phyloP scores from a whole-genome alignment of 2,329 filamentous ascomycete species.

The Curvularia verruculosa region DNA sequence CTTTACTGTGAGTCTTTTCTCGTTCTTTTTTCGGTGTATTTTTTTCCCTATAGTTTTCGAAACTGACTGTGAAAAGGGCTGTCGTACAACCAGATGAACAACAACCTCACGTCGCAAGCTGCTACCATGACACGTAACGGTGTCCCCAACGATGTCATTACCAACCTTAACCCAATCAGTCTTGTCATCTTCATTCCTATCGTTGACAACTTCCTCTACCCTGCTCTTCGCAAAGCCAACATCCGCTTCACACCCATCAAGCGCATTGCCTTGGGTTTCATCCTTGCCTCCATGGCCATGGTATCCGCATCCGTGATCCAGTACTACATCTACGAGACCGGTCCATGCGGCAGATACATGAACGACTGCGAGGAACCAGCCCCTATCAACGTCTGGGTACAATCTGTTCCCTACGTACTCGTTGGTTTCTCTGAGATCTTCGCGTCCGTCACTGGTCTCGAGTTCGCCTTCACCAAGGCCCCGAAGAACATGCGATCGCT shows the following conservation, averaged over 20 bases:
- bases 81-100: constrained; percentile 61
- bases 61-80: constrained; percentile 37
- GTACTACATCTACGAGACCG: constrained; percentile 67
- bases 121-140: constrained; percentile 60
- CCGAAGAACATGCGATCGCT: constrained; percentile 81
- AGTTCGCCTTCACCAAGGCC: constrained; percentile 79
- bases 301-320: constrained; percentile 58
- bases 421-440: constrained; percentile 65
- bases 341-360: constrained; percentile 65
- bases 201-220: constrained; percentile 61
- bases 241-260: constrained; percentile 61
- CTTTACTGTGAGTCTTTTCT: constrained; percentile 43
- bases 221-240: constrained; percentile 53
- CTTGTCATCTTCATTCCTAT: constrained; percentile 63
- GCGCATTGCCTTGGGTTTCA: constrained; percentile 60
- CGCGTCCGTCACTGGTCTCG: constrained; percentile 66
- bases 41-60: neutral
- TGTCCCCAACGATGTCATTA: constrained; percentile 62
- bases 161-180: constrained; percentile 60
- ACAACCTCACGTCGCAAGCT: constrained; percentile 62
- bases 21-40: no score
- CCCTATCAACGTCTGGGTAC: constrained; percentile 68
- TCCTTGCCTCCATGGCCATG: constrained; percentile 57
- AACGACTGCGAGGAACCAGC: constrained; percentile 61
- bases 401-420: constrained; percentile 58